Conservation (phyloP, 148 eudicot species). For the Cornus kousa region DNA sequence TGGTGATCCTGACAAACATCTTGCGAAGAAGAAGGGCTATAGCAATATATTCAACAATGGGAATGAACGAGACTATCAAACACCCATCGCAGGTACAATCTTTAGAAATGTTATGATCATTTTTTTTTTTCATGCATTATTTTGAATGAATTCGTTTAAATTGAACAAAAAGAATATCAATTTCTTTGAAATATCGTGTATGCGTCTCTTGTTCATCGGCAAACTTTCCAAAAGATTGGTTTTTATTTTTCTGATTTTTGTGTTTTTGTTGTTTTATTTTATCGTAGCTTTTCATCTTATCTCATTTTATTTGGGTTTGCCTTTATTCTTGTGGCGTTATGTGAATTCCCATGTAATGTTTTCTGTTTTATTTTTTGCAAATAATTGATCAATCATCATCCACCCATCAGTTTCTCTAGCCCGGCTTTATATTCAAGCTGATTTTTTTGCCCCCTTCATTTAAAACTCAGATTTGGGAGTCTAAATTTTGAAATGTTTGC, state of each 20-base stretch:
- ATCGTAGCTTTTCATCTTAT: background rate
- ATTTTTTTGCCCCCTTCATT: background rate
- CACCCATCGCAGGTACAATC: conserved; percentile 16
- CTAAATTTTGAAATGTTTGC: background rate
- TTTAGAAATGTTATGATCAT: background rate
- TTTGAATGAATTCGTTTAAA: background rate
- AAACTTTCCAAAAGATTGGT: no score
- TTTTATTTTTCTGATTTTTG: background rate
- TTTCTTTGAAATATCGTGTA: background rate
- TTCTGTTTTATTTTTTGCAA: background rate
- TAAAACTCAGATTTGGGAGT: no score
- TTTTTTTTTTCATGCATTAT: background rate
- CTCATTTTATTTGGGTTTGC: background rate
- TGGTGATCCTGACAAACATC: conserved; percentile 14
- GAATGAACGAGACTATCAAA: conserved; percentile 14
- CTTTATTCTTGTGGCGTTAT: background rate
- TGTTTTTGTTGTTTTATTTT: conserved; percentile 8
- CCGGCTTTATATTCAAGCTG: background rate
- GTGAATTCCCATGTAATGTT: background rate
- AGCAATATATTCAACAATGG: background rate
- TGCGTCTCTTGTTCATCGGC: background rate
- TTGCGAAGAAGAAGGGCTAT: conserved; percentile 3
- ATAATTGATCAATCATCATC: no score
- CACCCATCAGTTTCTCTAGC: no score
- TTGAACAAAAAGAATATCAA: background rate